A percentile compares a stretch with the other conserved stretches of the same genome.
These are phyloP conservation scores for Drechslera avenae DNA, from an alignment of 2,329 filamentous ascomycete genomes.

Conservation along the genomic window DNA sequence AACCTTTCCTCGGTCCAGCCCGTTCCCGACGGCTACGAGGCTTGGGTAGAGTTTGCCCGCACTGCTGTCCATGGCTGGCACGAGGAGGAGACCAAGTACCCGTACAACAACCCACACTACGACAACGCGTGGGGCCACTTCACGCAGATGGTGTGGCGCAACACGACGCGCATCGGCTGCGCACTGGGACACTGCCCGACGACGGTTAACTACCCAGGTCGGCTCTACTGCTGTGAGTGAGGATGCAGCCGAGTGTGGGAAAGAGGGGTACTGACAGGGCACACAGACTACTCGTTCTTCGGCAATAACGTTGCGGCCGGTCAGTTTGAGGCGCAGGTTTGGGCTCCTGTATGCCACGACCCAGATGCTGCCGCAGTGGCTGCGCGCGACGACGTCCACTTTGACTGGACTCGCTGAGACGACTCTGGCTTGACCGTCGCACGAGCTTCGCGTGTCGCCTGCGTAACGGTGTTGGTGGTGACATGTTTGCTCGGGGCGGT, in stretches of 20 bases:
- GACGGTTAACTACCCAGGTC: slow-evolving; percentile 30
- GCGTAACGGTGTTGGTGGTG: not conserved
- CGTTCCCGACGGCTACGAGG: slow-evolving; percentile 26
- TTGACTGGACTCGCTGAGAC: slow-evolving; percentile 22
- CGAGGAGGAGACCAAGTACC: slow-evolving; percentile 44
- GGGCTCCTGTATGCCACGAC: slow-evolving; percentile 36
- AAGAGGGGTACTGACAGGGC: slow-evolving; percentile 12
- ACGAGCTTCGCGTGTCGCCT: slow-evolving; percentile 1
- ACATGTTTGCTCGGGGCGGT: not conserved
- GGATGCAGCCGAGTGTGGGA: too few species aligned
- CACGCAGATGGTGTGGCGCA: slow-evolving; percentile 49
- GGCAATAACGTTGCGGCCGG: slow-evolving; percentile 42
- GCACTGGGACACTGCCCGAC: slow-evolving; percentile 38
- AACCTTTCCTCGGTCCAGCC: slow-evolving; percentile 41
- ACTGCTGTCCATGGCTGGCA: slow-evolving; percentile 43
- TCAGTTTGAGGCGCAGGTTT: slow-evolving; percentile 40
- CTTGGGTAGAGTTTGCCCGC: slow-evolving; percentile 40
- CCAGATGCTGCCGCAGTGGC: slow-evolving; percentile 23
- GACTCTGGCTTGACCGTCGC: not conserved
- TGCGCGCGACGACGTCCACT: slow-evolving; percentile 21
- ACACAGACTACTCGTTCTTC: slow-evolving; percentile 37
- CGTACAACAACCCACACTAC: slow-evolving; percentile 39
- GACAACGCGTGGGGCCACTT: slow-evolving; percentile 45
- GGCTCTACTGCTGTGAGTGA: slow-evolving; percentile 46
- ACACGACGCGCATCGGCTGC: slow-evolving; percentile 43